Evolutionary conservation across 2,329 filamentous ascomycete genomes (phyloP).

Genomic region (Penicillium nordicum): DNA sequence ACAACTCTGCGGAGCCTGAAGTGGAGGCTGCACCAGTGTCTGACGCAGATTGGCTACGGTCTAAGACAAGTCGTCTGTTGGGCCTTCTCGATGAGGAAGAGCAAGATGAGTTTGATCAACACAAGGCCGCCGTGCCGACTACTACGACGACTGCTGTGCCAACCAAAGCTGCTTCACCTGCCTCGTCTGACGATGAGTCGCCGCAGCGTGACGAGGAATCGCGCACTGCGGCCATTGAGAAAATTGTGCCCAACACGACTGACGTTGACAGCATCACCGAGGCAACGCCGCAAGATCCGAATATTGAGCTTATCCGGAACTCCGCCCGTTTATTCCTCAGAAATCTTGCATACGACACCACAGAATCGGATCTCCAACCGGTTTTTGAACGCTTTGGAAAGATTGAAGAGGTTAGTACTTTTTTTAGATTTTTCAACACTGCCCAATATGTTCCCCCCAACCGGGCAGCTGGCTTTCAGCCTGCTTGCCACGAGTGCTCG

Average conservation of each 20-base stretch:
- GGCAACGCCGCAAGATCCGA: slow-evolving; percentile 33
- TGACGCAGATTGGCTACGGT: slow-evolving; percentile 89
- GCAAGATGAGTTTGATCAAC: slow-evolving; percentile 38
- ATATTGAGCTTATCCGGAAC: slow-evolving; percentile 62
- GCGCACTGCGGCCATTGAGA: slow-evolving; percentile 20
- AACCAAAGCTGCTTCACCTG: neutral
- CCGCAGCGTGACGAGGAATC: slow-evolving; percentile 17
- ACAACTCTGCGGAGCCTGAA: slow-evolving; percentile 21
- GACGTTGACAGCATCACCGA: slow-evolving; percentile 15
- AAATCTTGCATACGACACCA: slow-evolving; percentile 79
- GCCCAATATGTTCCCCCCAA: neutral
- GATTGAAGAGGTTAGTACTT: slow-evolving; percentile 76
- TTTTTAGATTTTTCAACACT: slow-evolving; percentile 9
- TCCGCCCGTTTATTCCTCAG: slow-evolving; percentile 81
- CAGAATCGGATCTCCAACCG: slow-evolving; percentile 70
- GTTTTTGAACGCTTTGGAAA: slow-evolving; percentile 69
- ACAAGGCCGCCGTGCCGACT: slow-evolving; percentile 13
- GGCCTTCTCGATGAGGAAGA: slow-evolving; percentile 73
- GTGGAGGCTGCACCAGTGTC: slow-evolving; percentile 46
- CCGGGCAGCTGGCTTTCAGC: slow-evolving; percentile 14
- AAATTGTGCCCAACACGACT: slow-evolving; percentile 9
- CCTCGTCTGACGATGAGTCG: neutral
- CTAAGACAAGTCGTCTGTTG: slow-evolving; percentile 78
- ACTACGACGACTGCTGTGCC: slow-evolving; percentile 13
- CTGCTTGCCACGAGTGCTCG: slow-evolving; percentile 36